These are phyloP conservation scores for Xylariomycetidae sp. DNA, from an alignment of 2,329 filamentous ascomycete species.

Conservation along the genomic window DNA sequence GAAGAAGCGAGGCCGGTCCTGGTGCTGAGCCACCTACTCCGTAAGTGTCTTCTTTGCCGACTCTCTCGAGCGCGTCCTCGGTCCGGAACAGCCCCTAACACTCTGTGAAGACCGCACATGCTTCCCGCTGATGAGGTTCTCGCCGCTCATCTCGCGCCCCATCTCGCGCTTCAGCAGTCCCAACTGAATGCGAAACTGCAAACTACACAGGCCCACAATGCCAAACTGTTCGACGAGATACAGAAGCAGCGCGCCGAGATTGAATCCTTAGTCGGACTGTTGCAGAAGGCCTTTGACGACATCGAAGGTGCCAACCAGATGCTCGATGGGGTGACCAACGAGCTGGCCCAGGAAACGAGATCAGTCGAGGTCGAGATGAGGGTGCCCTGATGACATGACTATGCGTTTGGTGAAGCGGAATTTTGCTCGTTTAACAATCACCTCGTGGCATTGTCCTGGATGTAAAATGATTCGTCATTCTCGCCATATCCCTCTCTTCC, in stretches of 20 bases:
- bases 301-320: conserved; percentile 48
- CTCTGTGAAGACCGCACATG: conserved; percentile 47
- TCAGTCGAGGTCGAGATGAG: conserved; percentile 37
- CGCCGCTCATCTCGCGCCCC: conserved; percentile 49
- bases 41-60: conserved; percentile 30
- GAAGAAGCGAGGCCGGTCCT: conserved; percentile 28
- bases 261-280: conserved; percentile 40
- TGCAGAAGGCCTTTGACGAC: conserved; percentile 51
- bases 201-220: conserved; percentile 54
- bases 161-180: conserved; percentile 48
- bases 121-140: conserved; percentile 49
- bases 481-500: too few relatives aligned
- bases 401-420: not conserved
- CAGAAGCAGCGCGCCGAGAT: conserved; percentile 51
- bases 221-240: conserved; percentile 46
- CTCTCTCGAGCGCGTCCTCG: not conserved
- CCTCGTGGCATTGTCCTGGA: too few relatives aligned
- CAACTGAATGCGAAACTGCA: conserved; percentile 54
- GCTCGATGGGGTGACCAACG: conserved; percentile 41
- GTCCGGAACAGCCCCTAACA: not conserved
- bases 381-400: conserved; percentile 7
- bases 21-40: conserved; percentile 35
- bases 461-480: too few relatives aligned
- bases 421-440: too few relatives aligned
- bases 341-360: conserved; percentile 47